Evolutionary conservation across 345 rosid genomes (phyloP).

Genomic region (Camelina hispida): DNA sequence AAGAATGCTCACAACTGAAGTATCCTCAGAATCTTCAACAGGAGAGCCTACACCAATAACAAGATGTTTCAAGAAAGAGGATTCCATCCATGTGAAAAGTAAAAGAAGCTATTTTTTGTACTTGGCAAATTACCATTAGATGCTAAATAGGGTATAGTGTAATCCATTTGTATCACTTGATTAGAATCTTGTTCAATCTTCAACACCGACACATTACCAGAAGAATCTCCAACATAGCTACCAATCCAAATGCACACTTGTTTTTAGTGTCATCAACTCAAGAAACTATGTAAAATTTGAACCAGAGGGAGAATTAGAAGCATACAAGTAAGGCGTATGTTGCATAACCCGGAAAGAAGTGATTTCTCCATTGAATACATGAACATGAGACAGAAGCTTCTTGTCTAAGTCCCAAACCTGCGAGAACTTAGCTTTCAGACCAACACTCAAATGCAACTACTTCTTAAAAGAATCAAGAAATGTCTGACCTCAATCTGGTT

Average conservation of each 20-base stretch:
- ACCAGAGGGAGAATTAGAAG: background rate
- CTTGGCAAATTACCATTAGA: conserved; percentile 61
- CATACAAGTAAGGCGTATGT: conserved; percentile 71
- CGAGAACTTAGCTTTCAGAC: conserved; percentile 11
- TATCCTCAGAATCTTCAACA: conserved; percentile 56
- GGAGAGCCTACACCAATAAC: conserved; percentile 53
- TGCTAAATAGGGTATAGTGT: conserved; percentile 70
- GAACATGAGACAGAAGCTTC: conserved; percentile 60
- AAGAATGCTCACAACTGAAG: conserved; percentile 61
- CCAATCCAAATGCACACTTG: conserved; percentile 29
- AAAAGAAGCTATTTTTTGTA: background rate
- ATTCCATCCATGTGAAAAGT: background rate
- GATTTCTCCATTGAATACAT: conserved; percentile 59
- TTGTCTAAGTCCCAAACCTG: conserved; percentile 93
- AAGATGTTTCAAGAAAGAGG: conserved; percentile 16
- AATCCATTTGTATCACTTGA: conserved; percentile 59
- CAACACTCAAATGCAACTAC: conserved; percentile 5
- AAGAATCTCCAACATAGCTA: conserved; percentile 84
- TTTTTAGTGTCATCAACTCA: conserved; percentile 26
- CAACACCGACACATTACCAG: conserved; percentile 71
- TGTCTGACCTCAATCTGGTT: conserved; percentile 78
- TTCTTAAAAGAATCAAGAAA: conserved; percentile 2
- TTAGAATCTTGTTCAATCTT: conserved; percentile 61
- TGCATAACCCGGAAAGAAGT: conserved; percentile 72
- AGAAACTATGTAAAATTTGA: background rate